Conservation (phyloP, 306 rosid genomes). For the Oemleria cerasiformis region DNA sequence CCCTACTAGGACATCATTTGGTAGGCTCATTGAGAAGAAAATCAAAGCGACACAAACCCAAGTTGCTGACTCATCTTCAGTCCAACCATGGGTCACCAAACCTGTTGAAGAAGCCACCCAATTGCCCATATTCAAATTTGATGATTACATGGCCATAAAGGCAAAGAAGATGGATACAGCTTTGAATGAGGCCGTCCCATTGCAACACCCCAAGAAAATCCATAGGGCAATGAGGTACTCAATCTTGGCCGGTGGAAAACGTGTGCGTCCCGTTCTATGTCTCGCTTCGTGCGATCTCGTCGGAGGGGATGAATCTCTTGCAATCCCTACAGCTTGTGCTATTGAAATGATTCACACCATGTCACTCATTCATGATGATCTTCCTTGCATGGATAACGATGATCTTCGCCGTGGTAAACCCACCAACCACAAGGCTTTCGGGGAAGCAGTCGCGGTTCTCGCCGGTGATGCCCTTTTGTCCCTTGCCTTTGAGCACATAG, state of each 20-base stretch:
- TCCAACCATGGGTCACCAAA: background rate
- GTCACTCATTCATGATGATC: constrained; percentile 36
- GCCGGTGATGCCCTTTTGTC: constrained; percentile 34
- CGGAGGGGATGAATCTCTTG: constrained; percentile 35
- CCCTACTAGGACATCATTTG: background rate
- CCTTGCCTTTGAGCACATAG: constrained; percentile 31
- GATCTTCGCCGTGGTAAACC: constrained; percentile 28
- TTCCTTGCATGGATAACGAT: constrained; percentile 45
- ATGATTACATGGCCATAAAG: constrained; percentile 31
- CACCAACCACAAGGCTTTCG: constrained; percentile 30
- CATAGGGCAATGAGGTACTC: constrained; percentile 37
- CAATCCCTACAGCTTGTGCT: constrained; percentile 33
- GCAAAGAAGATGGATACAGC: constrained; percentile 23
- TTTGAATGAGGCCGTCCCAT: constrained; percentile 35
- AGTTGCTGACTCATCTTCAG: constrained; percentile 7
- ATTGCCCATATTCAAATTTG: constrained; percentile 7
- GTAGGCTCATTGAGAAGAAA: background rate
- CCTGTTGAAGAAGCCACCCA: background rate
- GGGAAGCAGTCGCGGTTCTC: constrained; percentile 27
- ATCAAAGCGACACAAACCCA: background rate
- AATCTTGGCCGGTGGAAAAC: constrained; percentile 23
- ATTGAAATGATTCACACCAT: constrained; percentile 36
- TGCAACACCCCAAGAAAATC: constrained; percentile 27
- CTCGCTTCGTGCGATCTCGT: constrained; percentile 37
- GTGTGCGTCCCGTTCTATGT: constrained; percentile 32